Conservation (phyloP, 2,329 filamentous ascomycete genomes). For the Alternaria sp. region DNA sequence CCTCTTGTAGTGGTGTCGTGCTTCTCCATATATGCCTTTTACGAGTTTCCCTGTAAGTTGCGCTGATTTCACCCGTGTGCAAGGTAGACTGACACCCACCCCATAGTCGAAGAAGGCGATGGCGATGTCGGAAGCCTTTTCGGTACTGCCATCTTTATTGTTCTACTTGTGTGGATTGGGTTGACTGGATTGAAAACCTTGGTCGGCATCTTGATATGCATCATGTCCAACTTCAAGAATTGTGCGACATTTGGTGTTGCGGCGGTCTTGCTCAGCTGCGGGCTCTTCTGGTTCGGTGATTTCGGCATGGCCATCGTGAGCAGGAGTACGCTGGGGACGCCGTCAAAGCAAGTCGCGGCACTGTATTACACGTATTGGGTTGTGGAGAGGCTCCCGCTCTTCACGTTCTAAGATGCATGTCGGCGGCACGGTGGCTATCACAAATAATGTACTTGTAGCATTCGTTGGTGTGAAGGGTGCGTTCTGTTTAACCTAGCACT, state of each 20-base stretch:
- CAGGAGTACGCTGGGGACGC: neutral
- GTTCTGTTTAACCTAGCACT: neutral
- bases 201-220: neutral
- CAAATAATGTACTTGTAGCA: neutral
- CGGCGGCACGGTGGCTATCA: neutral
- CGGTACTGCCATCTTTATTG: neutral
- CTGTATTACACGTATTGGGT: constrained; percentile 6
- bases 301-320: constrained; percentile 2
- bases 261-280: constrained; percentile 1
- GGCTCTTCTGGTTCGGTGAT: neutral
- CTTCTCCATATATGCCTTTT: constrained; percentile 9
- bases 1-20: constrained; percentile 1
- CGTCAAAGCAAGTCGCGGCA: neutral
- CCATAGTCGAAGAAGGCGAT: neutral
- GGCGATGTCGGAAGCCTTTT: neutral
- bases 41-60: constrained; percentile 8
- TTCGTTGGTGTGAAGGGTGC: neutral
- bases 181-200: constrained; percentile 2
- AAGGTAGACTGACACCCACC: neutral
- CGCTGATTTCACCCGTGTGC: neutral
- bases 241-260: neutral
- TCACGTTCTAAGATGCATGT: neutral
- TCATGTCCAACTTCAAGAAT: neutral
- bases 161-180: neutral
- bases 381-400: constrained; percentile 1